Conservation (phyloP, 805 yeast genomes). For the Candida fluviatilis region DNA sequence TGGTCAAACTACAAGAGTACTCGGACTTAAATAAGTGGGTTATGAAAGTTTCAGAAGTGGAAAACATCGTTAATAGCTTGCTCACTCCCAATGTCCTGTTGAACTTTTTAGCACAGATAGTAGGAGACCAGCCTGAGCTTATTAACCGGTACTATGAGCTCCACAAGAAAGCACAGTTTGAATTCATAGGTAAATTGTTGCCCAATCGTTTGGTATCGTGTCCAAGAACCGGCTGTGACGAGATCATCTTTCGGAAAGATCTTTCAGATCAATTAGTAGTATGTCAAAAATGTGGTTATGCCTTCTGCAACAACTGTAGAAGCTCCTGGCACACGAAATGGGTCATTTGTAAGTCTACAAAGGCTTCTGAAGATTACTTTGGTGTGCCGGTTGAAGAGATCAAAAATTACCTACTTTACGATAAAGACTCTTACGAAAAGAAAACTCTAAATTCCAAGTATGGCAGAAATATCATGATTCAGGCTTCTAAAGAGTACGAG, state of each 20-base stretch:
- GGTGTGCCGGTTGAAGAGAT: slow-evolving; percentile 30
- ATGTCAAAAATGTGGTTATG: slow-evolving; percentile 47
- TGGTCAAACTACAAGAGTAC: slow-evolving; percentile 13
- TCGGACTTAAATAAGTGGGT: slow-evolving; percentile 18
- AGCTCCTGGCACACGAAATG: slow-evolving; percentile 60
- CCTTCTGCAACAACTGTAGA: slow-evolving; percentile 53
- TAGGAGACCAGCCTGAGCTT: slow-evolving; percentile 15
- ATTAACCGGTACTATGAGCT: slow-evolving; percentile 37
- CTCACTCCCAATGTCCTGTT: slow-evolving; percentile 40
- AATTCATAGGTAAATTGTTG: slow-evolving; percentile 38
- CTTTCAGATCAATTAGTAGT: slow-evolving; percentile 43
- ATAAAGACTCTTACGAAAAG: slow-evolving; percentile 26
- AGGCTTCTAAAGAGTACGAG: slow-evolving; percentile 41
- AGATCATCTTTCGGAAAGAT: slow-evolving; percentile 45
- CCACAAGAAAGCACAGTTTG: slow-evolving; percentile 36
- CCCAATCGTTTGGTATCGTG: slow-evolving; percentile 50
- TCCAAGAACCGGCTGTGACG: slow-evolving; percentile 42
- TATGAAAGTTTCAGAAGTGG: slow-evolving; percentile 9
- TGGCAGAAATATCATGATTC: slow-evolving; percentile 40
- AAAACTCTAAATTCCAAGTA: slow-evolving; percentile 35
- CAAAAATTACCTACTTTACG: slow-evolving; percentile 29
- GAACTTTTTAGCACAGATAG: slow-evolving; percentile 27
- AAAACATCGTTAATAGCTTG: slow-evolving; percentile 29
- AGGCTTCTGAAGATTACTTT: slow-evolving; percentile 15
- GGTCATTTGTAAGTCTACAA: slow-evolving; percentile 36